A percentile compares a stretch with the other conserved stretches of the same genome.
These are phyloP conservation scores for Chaetomiaceae sp. DNA, from an alignment of 2,329 filamentous ascomycete genomes.

Conservation along the genomic window DNA sequence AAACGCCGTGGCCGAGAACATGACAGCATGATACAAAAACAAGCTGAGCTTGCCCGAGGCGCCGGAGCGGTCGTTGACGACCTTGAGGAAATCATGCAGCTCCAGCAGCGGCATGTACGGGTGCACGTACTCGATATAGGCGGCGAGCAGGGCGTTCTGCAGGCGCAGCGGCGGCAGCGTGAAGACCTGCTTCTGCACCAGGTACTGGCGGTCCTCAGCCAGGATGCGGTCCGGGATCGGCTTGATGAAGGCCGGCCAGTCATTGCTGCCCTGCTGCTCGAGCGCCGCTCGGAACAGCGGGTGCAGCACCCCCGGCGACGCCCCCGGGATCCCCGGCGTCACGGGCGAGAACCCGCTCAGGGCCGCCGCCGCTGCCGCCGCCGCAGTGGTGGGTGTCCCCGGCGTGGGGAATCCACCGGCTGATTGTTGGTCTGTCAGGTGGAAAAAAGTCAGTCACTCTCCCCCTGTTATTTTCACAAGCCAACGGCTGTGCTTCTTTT, in stretches of 20 bases:
- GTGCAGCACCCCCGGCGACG: slow-evolving; percentile 11
- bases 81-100: slow-evolving; percentile 53
- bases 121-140: slow-evolving; percentile 85
- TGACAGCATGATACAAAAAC: slow-evolving; percentile 86
- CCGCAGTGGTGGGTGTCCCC: neutral
- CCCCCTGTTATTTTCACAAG: slow-evolving; percentile 11
- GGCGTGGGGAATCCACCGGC: neutral
- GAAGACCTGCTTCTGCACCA: slow-evolving; percentile 79
- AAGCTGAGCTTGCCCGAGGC: slow-evolving; percentile 70
- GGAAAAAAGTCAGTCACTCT: slow-evolving; percentile 6
- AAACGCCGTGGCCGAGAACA: slow-evolving; percentile 89
- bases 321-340: slow-evolving; percentile 12
- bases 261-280: slow-evolving; percentile 4
- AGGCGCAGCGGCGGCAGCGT: slow-evolving; percentile 65
- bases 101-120: slow-evolving; percentile 90
- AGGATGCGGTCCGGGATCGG: slow-evolving; percentile 72
- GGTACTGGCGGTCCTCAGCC: slow-evolving; percentile 75
- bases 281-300: slow-evolving; percentile 23
- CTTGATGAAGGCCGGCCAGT: slow-evolving; percentile 67
- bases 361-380: slow-evolving; percentile 21
- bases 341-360: slow-evolving; percentile 6
- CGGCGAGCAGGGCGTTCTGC: slow-evolving; percentile 74
- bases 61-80: slow-evolving; percentile 63
- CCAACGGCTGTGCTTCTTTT: neutral
- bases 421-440: slow-evolving; percentile 10